Percentiles rank a stretch among this genome's conserved stretches.
Conservation (phyloP, 495 filamentous ascomycete genomes). For the Aspergillus hancockii region DNA sequence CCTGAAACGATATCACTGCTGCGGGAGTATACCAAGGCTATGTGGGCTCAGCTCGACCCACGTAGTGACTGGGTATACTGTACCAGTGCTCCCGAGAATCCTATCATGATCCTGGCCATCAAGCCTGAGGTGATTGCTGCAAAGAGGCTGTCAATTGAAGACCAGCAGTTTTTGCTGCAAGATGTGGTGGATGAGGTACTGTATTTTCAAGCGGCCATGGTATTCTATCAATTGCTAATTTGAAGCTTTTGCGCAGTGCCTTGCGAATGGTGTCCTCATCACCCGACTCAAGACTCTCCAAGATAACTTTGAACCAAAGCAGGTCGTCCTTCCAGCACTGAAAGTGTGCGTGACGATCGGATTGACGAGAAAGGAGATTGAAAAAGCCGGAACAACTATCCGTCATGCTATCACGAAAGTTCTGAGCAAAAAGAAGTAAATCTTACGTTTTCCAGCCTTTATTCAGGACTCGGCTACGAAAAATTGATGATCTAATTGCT, state of each 20-base stretch:
- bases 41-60: constrained; percentile 86
- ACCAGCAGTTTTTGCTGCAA: constrained; percentile 84
- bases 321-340: constrained; percentile 70
- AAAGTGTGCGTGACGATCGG: constrained; percentile 90
- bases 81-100: constrained; percentile 81
- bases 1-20: constrained; percentile 74
- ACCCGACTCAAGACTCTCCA: constrained; percentile 79
- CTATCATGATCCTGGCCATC: constrained; percentile 79
- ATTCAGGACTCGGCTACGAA: constrained; percentile 17
- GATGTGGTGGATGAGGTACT: constrained; percentile 92
- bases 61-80: constrained; percentile 90
- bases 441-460: constrained; percentile 8
- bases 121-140: constrained; percentile 80
- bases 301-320: constrained; percentile 61
- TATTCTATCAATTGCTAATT: constrained; percentile 17
- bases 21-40: constrained; percentile 76
- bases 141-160: constrained; percentile 63
- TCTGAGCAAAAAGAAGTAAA: constrained; percentile 54
- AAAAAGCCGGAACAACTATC: constrained; percentile 85
- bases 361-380: constrained; percentile 88
- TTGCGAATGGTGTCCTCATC: constrained; percentile 85
- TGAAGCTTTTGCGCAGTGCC: constrained; percentile 44
- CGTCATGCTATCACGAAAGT: constrained; percentile 95
- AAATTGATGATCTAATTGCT: constrained; percentile 10
- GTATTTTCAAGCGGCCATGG: constrained; percentile 3